Evolutionary conservation across 202 grass and related monocot species (phyloP).

Genomic region (Bolboschoenoplectus hybrid): DNA sequence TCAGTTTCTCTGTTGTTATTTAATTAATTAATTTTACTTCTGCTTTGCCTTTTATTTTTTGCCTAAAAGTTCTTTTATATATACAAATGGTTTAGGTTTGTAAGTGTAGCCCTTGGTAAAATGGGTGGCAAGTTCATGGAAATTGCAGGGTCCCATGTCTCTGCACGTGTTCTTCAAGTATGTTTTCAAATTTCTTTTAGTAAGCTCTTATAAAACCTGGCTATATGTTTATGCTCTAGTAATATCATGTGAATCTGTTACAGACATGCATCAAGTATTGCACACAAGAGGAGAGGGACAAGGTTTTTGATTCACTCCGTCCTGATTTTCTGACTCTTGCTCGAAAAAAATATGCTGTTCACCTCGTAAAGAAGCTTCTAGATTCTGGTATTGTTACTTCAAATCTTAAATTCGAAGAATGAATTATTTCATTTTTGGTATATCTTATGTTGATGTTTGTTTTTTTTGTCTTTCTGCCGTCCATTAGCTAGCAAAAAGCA

Average conservation of each 20-base stretch:
- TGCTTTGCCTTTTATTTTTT: background rate
- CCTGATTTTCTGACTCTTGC: slow-evolving; percentile 74
- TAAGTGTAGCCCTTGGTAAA: slow-evolving; percentile 67
- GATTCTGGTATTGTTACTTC: slow-evolving; percentile 56
- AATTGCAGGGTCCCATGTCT: slow-evolving; percentile 75
- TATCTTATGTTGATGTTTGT: slow-evolving; percentile 27
- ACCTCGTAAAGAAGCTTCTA: slow-evolving; percentile 92
- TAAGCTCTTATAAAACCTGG: background rate
- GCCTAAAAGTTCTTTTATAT: slow-evolving; percentile 2
- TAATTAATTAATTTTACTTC: slow-evolving; percentile 6
- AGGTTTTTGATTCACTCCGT: slow-evolving; percentile 64
- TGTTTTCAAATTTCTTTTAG: slow-evolving; percentile 31
- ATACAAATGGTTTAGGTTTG: slow-evolving; percentile 57
- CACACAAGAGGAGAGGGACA: slow-evolving; percentile 64
- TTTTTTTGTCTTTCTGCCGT: slow-evolving; percentile 44
- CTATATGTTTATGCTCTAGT: background rate
- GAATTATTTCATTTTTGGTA: slow-evolving; percentile 33
- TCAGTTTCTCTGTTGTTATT: background rate
- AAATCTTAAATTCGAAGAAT: background rate
- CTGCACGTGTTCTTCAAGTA: slow-evolving; percentile 94
- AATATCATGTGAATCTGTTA: slow-evolving; percentile 20
- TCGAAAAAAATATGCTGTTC: slow-evolving; percentile 81
- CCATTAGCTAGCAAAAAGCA: slow-evolving; percentile 79
- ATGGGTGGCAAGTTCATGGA: slow-evolving; percentile 86
- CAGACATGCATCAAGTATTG: slow-evolving; percentile 81